phyloP scores from a whole-genome alignment of 225 moss, liverwort and hornwort genomes.

The Ulota crispa region DNA sequence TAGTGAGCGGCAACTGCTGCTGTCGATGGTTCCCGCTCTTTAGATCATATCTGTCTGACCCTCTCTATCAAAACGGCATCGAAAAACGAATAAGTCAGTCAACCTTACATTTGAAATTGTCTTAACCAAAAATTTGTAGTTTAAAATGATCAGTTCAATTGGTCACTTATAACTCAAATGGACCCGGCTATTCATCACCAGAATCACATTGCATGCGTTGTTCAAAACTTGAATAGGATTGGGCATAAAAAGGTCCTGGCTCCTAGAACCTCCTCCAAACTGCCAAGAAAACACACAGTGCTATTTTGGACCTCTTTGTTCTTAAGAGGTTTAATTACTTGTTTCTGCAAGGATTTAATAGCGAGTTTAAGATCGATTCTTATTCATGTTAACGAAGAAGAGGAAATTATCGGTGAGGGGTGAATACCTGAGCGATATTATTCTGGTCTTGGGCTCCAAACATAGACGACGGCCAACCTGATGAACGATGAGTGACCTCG shows the following conservation, averaged over 20 bases:
- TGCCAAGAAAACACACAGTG: too few species aligned
- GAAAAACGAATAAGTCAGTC: not conserved
- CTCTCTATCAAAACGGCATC: slow-evolving; percentile 29
- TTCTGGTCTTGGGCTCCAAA: slow-evolving; percentile 34
- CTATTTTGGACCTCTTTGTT: too few species aligned
- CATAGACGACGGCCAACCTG: slow-evolving; percentile 34
- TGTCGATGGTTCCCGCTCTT: slow-evolving; percentile 19
- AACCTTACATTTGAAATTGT: not conserved
- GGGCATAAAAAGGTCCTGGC: too few species aligned
- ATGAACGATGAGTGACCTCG: slow-evolving; percentile 19
- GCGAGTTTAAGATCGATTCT: not conserved
- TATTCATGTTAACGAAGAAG: not conserved
- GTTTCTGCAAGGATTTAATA: not conserved
- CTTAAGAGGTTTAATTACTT: not conserved
- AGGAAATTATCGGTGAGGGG: not conserved
- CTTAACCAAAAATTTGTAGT: not conserved
- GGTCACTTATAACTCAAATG: too few species aligned
- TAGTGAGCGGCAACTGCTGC: slow-evolving; percentile 24
- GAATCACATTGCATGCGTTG: too few species aligned
- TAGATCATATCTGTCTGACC: slow-evolving; percentile 26
- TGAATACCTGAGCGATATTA: slow-evolving; percentile 26
- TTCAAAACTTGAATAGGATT: too few species aligned
- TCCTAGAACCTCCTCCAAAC: too few species aligned
- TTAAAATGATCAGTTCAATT: too few species aligned
- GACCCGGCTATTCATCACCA: too few species aligned